Evolutionary conservation across 306 rosid species (phyloP), one percentile per base, ranked within the genome.

Genomic region (Lathyrus oleraceus): DNA sequence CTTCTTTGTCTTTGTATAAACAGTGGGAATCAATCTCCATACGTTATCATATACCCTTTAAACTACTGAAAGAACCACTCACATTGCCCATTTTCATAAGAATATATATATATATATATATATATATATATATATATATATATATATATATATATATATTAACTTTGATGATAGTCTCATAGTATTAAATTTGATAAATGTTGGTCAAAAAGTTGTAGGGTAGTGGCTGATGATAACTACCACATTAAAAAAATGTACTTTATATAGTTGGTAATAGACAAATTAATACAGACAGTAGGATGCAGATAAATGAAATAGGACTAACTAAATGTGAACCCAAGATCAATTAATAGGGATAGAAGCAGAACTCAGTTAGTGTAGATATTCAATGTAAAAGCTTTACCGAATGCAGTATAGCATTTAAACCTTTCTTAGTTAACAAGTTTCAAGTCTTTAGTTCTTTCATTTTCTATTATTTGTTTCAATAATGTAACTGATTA

Each of bases 41-140:
- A 39, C 75, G 19, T 65, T 79, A 39, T 76, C 66, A 48, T 39
- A 43, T 16, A 32, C 80, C 72, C 77, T 80, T 69, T n/a, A 21
- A 73, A 70, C 71, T 12, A 48, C 23, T 35, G 42, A 68, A 78
- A 81, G 88, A 86, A 85, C 90, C 85, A 81, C 51, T 70, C 81
- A 77, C 83, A 73, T 74, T 82, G 15, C 59, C 66, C 16, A 72
- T 59, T 30, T 20, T 47, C 58, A 39, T 32, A 21, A 14, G 1
- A 42, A 2, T 2, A 39, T 28, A 28, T 28, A 28, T 28, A 28
- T 28, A 28, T 27, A 27, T 27, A 27, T 27, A n/a, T 32, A 32
- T 32, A 32, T 5, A 32, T 32, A 32, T 25, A 32, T 32, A 30
- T 0, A 32, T 32, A 32, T 32, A 32, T 5, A 32, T 32, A 32